Conservation (phyloP, 2,329 filamentous ascomycete genomes). For the Alternaria viburni region DNA sequence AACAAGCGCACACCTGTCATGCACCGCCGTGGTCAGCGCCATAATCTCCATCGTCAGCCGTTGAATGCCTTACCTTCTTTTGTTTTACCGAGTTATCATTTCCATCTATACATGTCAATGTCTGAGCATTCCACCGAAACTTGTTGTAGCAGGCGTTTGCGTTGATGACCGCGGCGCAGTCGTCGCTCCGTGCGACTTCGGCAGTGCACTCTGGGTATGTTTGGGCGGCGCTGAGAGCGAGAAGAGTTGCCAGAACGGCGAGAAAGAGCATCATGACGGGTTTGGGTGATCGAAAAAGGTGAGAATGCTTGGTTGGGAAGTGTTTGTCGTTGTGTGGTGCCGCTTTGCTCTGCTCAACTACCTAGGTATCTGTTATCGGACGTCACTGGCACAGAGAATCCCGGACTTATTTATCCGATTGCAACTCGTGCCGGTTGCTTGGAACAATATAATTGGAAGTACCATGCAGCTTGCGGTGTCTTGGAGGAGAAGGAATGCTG, state of each 20-base stretch:
- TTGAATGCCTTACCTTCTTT: slow-evolving; percentile 26
- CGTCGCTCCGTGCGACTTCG: slow-evolving; percentile 32
- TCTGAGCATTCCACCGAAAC: slow-evolving; percentile 30
- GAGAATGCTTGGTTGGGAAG: background rate
- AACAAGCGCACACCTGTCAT: slow-evolving; percentile 39
- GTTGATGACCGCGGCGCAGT: slow-evolving; percentile 39
- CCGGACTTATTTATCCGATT: background rate
- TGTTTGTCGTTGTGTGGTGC: background rate
- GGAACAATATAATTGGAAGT: background rate
- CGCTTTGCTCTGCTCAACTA: background rate
- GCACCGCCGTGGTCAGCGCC: background rate
- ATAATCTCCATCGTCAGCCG: background rate
- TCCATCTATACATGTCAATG: slow-evolving; percentile 37
- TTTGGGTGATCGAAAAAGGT: background rate
- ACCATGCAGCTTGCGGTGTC: background rate
- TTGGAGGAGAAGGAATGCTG: background rate
- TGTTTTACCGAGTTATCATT: slow-evolving; percentile 26
- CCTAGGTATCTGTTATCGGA: background rate
- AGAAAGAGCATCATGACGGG: slow-evolving; percentile 23
- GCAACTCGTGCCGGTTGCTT: background rate
- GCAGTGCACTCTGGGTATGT: slow-evolving; percentile 30
- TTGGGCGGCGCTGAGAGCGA: slow-evolving; percentile 19
- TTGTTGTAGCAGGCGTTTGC: slow-evolving; percentile 44
- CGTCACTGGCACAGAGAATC: background rate
- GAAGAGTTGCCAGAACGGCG: slow-evolving; percentile 16